A percentile compares a stretch with the other conserved stretches of the same genome.
Conservation (phyloP, 2,329 filamentous ascomycete genomes). For the Microdochium paspali region DNA sequence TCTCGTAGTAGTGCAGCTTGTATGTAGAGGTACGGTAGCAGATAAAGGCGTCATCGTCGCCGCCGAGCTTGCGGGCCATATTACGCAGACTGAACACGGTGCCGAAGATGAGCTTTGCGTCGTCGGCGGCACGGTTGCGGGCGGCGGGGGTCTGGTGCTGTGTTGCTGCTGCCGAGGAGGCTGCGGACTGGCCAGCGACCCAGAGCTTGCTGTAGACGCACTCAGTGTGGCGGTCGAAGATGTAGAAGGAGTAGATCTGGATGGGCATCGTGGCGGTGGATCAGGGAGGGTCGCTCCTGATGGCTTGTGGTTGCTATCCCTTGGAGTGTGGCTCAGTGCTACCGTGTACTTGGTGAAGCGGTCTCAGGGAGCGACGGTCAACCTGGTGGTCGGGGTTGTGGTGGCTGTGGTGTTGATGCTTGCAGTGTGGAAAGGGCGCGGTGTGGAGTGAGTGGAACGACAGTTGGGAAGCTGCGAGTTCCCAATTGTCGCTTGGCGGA, state of each 20-base stretch:
- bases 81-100: conserved; percentile 94
- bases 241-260: conserved; percentile 89
- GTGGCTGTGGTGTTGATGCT: background rate
- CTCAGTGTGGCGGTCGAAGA: conserved; percentile 97
- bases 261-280: conserved; percentile 53
- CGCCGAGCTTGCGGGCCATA: conserved; percentile 92
- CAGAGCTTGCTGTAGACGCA: conserved; percentile 94
- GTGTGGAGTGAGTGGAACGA: no score
- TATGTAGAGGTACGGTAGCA: conserved; percentile 90
- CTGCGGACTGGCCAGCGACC: conserved; percentile 43
- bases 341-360: background rate
- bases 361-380: no score
- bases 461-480: no score
- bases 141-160: conserved; percentile 16
- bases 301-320: background rate
- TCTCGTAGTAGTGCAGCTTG: conserved; percentile 99
- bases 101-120: conserved; percentile 95
- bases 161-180: no score
- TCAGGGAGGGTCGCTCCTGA: background rate
- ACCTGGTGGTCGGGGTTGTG: background rate
- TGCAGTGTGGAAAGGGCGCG: background rate
- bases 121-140: conserved; percentile 51
- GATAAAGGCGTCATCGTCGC: conserved; percentile 89
- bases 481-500: no score
- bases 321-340: background rate